Conservation (phyloP, 371 early-diverging fungal species). For the Mycotypha africana region DNA sequence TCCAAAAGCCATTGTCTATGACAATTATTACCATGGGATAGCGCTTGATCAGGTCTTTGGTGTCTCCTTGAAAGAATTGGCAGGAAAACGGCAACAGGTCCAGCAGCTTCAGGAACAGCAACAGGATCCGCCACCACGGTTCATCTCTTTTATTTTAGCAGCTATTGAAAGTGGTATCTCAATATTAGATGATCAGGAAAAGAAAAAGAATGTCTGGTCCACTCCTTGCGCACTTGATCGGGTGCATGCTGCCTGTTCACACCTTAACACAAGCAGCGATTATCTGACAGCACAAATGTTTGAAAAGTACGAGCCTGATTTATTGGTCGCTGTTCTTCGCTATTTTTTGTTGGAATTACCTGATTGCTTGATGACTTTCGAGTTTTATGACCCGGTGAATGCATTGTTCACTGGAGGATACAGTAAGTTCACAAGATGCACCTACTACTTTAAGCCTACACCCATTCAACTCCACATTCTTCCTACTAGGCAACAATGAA, state of each 20-base stretch:
- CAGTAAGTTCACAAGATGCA: too few relatives aligned
- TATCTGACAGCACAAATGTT: conserved; percentile 48
- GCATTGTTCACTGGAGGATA: conserved; percentile 56
- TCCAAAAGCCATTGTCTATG: conserved; percentile 67
- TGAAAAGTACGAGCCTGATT: conserved; percentile 47
- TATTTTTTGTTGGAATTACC: conserved; percentile 71
- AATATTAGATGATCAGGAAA: too few relatives aligned
- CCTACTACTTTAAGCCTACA: too few relatives aligned
- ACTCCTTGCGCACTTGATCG: conserved; percentile 50
- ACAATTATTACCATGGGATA: conserved; percentile 59
- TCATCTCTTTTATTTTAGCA: conserved; percentile 39
- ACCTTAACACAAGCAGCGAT: conserved; percentile 50
- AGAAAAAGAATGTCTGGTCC: conserved; percentile 50
- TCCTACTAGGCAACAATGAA: too few relatives aligned
- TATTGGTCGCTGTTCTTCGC: conserved; percentile 60
- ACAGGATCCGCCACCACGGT: conserved; percentile 51
- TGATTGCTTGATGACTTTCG: conserved; percentile 60
- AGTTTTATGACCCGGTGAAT: conserved; percentile 69
- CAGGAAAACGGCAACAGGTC: too few relatives aligned
- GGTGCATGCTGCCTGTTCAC: conserved; percentile 60
- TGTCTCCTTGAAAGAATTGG: conserved; percentile 65
- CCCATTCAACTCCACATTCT: too few relatives aligned
- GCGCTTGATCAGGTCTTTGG: conserved; percentile 73
- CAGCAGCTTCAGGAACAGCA: conserved; percentile 49
- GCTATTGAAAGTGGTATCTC: conserved; percentile 28